Evolutionary conservation across 352 stramenopile species (phyloP).

Genomic region (Pythium monospermum): DNA sequence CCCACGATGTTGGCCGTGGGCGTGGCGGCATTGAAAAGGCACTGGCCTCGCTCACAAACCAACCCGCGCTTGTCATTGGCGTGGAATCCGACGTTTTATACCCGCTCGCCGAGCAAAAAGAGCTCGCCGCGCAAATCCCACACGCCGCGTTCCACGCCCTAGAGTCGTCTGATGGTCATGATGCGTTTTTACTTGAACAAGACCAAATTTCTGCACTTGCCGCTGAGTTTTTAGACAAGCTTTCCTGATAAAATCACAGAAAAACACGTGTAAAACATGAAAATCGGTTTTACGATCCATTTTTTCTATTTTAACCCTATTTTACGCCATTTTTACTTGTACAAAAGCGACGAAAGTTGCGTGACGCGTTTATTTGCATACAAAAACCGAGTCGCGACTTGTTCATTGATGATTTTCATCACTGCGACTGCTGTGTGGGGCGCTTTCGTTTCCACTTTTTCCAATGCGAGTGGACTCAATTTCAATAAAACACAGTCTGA

Average conservation of each 20-base stretch:
- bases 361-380: conserved; percentile 72
- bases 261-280: too few species aligned
- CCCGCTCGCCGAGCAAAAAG: conserved; percentile 89
- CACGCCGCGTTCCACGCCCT: conserved; percentile 87
- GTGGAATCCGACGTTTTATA: conserved; percentile 96
- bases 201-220: conserved; percentile 84
- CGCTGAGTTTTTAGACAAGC: conserved; percentile 43
- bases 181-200: conserved; percentile 96
- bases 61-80: conserved; percentile 90
- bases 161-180: conserved; percentile 90
- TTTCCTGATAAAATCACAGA: too few species aligned
- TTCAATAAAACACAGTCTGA: conserved; percentile 61
- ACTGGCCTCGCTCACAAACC: conserved; percentile 38
- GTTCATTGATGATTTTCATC: conserved; percentile 61
- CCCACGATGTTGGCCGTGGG: conserved; percentile 89
- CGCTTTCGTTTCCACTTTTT: conserved; percentile 43
- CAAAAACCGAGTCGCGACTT: conserved; percentile 54
- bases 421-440: conserved; percentile 71
- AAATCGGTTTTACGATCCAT: conserved; percentile 1
- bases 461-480: conserved; percentile 49
- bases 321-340: conserved; percentile 34
- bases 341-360: conserved; percentile 72
- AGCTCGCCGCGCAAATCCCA: conserved; percentile 78
- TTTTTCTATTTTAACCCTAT: conserved; percentile 4
- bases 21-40: conserved; percentile 74